Evolutionary conservation across 2,329 filamentous ascomycete genomes (phyloP).

Genomic region (Fusarium oligoseptatum): DNA sequence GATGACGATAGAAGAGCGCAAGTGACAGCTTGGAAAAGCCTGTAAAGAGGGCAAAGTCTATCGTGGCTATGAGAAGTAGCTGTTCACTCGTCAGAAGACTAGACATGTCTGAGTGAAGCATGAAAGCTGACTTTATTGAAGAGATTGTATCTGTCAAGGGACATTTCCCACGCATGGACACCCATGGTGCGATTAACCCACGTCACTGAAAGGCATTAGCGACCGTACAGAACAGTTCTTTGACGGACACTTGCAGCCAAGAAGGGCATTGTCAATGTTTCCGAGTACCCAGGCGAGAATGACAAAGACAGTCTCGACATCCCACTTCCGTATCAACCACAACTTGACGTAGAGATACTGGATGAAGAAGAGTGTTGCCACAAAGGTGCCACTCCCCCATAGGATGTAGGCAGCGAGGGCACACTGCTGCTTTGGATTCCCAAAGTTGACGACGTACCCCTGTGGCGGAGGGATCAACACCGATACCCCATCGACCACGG

Average conservation of each 20-base stretch:
- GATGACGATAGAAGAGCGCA: background rate
- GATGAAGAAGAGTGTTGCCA: background rate
- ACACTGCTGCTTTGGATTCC: background rate
- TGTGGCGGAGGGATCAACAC: background rate
- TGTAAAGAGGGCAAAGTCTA: background rate
- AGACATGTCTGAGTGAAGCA: background rate
- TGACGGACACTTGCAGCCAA: background rate
- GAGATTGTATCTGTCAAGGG: background rate
- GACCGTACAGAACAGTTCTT: background rate
- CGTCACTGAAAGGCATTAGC: background rate
- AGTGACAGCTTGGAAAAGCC: background rate
- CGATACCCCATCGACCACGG: background rate
- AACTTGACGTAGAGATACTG: background rate
- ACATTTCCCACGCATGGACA: background rate
- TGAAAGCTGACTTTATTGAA: background rate
- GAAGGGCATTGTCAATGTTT: background rate
- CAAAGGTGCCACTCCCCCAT: background rate
- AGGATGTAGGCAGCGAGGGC: background rate
- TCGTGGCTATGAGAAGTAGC: background rate
- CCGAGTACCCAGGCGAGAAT: background rate
- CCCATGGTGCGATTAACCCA: background rate
- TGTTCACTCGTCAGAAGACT: background rate
- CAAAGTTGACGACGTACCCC: background rate
- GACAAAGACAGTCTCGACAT: background rate
- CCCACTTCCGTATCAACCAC: background rate